Conservation (phyloP, 2,329 filamentous ascomycete genomes). For the Arthrocladium fulminans region DNA sequence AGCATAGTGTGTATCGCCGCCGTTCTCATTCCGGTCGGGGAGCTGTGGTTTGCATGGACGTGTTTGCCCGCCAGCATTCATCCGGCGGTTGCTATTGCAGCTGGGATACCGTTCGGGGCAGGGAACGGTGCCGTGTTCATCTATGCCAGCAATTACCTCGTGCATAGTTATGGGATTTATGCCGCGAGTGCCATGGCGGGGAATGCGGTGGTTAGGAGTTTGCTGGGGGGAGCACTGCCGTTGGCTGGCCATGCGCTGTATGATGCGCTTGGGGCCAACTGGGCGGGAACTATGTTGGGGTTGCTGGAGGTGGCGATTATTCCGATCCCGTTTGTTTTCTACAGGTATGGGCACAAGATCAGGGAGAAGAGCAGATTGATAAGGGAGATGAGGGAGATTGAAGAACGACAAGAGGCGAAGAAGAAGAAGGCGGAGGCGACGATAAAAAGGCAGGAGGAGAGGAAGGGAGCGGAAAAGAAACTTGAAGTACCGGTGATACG, state of each 20-base stretch:
- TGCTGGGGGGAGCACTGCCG: slow-evolving; percentile 69
- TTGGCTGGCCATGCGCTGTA: slow-evolving; percentile 69
- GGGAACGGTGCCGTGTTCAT: slow-evolving; percentile 75
- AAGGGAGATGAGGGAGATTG: slow-evolving; percentile 47
- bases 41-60: slow-evolving; percentile 84
- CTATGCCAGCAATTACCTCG: slow-evolving; percentile 72
- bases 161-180: slow-evolving; percentile 70
- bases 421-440: slow-evolving; percentile 26
- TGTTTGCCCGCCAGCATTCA: slow-evolving; percentile 67
- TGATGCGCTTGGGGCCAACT: slow-evolving; percentile 57
- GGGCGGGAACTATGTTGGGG: slow-evolving; percentile 69
- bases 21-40: slow-evolving; percentile 63
- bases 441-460: slow-evolving; percentile 5
- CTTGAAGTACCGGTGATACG: background rate
- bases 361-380: slow-evolving; percentile 49
- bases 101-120: slow-evolving; percentile 68
- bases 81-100: slow-evolving; percentile 71
- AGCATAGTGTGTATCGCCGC: slow-evolving; percentile 70
- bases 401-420: slow-evolving; percentile 38
- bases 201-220: slow-evolving; percentile 63
- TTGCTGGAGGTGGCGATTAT: slow-evolving; percentile 64
- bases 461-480: background rate
- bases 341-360: slow-evolving; percentile 51
- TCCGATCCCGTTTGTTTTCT: slow-evolving; percentile 74
- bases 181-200: slow-evolving; percentile 72